Evolutionary conservation across 2,329 filamentous ascomycete genomes (phyloP), one percentile per base, ranked within the genome.

Genomic region (Septoria petroselini): DNA sequence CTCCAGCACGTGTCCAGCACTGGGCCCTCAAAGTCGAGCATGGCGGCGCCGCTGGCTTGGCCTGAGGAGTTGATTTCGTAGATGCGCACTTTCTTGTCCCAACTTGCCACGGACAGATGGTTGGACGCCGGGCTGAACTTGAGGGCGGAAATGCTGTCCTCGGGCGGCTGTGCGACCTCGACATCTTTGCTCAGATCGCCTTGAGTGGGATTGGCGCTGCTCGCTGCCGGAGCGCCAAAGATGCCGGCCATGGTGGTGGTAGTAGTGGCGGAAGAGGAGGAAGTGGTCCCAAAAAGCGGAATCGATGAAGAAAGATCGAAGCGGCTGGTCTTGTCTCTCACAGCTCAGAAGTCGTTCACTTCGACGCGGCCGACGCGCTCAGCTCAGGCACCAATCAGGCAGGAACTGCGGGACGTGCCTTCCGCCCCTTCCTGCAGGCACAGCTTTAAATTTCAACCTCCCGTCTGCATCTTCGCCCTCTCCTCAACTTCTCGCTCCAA

Each of bases 11-110:
- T 85, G 66, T 82, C 86, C 54, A 98, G 74, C 2, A 95, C 91
- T 2, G 91, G 89, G 37, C 80, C 88, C 58, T 89, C 85, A 71
- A 94, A 88, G 60, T 94, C 86, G 66, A 93, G 94, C 52, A 85
- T 75, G 56, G 89, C 89, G 65, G 91, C 91, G 41, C 89, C 90
- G 67, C 89, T 82, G 65, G 86, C 91, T 66, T 86, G 81, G 35
- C 90, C 89, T 59, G 82, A 82, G 49, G 72, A 73, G 58, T 85
- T 82, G 67, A 97, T 89, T 70, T 97, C 89, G 73, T 97, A 98
- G 67, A 98, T 91, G 65, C 91, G 86, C 57, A 97, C 89, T 70
- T 95, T 95, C 76, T 94, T 95, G 73, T 98, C 93, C 93, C 93
- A 98, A 62, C 89, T 95, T 40, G 89, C 77, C 29, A 96, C 88